A percentile compares a stretch with the other conserved stretches of the same genome.
Evolutionary conservation across 352 stramenopile genomes (phyloP).

Genomic region (Globisporangium polare): DNA sequence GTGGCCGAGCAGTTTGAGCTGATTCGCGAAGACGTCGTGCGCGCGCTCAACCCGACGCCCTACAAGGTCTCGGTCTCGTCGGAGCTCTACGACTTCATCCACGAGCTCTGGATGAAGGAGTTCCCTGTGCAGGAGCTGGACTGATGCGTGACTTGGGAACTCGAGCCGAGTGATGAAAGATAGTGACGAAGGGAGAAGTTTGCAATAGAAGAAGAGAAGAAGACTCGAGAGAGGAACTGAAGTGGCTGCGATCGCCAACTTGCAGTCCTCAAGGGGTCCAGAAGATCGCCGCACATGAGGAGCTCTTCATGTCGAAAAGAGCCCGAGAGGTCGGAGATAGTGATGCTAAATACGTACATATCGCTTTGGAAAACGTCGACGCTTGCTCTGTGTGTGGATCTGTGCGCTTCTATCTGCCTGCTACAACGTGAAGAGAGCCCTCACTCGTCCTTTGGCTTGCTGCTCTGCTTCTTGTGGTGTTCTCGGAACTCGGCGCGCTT

Average conservation of each 20-base stretch:
- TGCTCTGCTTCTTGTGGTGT: slow-evolving; percentile 37
- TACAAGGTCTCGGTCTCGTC: slow-evolving; percentile 93
- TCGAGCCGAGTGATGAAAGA: not conserved
- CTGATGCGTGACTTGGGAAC: slow-evolving; percentile 23
- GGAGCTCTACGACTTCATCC: slow-evolving; percentile 92
- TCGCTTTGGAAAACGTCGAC: not conserved
- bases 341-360: slow-evolving; percentile 12
- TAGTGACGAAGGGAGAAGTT: not conserved
- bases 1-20: slow-evolving; percentile 91
- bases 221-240: not conserved
- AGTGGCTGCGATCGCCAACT: too few relatives aligned
- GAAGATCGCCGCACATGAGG: not conserved
- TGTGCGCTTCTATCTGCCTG: not conserved
- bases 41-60: slow-evolving; percentile 94
- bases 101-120: slow-evolving; percentile 95
- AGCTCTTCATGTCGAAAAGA: not conserved
- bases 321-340: not conserved
- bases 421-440: not conserved
- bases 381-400: not conserved
- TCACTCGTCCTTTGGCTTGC: slow-evolving; percentile 44
- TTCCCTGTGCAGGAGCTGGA: slow-evolving; percentile 82
- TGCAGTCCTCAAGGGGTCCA: not conserved
- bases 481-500: slow-evolving; percentile 68
- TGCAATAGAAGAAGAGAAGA: not conserved
- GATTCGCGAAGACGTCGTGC: slow-evolving; percentile 93